Evolutionary conservation across 345 rosid genomes (phyloP).

Genomic region (Brassica nigra): DNA sequence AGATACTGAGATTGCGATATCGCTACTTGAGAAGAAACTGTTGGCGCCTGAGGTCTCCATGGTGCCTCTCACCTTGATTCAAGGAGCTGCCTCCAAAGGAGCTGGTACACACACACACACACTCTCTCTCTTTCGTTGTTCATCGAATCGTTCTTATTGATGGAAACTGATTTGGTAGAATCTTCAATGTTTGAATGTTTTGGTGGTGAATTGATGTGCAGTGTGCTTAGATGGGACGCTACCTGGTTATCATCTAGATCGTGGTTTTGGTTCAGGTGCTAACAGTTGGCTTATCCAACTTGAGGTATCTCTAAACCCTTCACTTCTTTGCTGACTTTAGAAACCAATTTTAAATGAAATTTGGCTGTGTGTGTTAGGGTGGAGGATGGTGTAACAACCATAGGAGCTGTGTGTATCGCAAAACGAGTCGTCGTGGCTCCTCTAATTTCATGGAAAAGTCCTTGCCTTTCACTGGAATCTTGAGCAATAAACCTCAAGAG

Average conservation of each 20-base stretch:
- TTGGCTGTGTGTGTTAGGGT: slow-evolving; percentile 51
- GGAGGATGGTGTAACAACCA: slow-evolving; percentile 86
- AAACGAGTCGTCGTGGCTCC: slow-evolving; percentile 78
- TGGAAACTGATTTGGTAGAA: neutral
- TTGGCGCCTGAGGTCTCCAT: slow-evolving; percentile 41
- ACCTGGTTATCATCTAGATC: slow-evolving; percentile 88
- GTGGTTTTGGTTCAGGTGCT: slow-evolving; percentile 71
- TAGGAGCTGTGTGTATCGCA: slow-evolving; percentile 65
- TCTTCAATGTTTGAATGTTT: neutral
- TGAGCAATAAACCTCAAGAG: slow-evolving; percentile 77
- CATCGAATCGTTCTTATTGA: neutral
- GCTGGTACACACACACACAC: slow-evolving; percentile 54
- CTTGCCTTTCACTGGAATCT: slow-evolving; percentile 67
- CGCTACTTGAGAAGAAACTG: slow-evolving; percentile 35
- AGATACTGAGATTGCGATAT: slow-evolving; percentile 34
- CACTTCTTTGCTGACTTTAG: too few species aligned
- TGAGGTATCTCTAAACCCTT: slow-evolving; percentile 52
- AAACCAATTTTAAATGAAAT: too few species aligned
- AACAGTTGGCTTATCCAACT: slow-evolving; percentile 85
- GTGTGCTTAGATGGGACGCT: slow-evolving; percentile 90
- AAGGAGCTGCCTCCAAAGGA: slow-evolving; percentile 78
- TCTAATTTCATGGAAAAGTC: slow-evolving; percentile 74
- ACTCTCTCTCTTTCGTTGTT: neutral
- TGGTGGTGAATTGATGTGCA: slow-evolving; percentile 28
- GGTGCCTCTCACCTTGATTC: slow-evolving; percentile 79